Base-by-base conservation (phyloP, 805 yeast genomes). In the Zygosaccharomyces lentus region DNA sequence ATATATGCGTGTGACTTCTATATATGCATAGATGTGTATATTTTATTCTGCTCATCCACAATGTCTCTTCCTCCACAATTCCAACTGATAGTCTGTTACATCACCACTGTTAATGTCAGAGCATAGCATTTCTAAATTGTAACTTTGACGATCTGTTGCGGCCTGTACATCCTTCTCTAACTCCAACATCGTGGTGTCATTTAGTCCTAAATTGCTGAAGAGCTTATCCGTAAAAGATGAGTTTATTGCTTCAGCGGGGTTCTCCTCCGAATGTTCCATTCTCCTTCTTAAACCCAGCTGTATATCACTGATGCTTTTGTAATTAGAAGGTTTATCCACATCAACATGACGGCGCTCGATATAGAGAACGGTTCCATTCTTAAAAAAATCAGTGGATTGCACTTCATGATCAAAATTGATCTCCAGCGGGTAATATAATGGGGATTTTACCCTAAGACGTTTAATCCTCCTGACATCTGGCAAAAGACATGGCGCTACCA, bases 401-500 rank as follows among this genome's bases (percentile, higher is more conserved):
- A 56, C 69, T 9, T 46, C 50, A 2, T 60, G 50, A 42, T 70
- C 58, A 54, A 73, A 72, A 10, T 58, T 52, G n/a, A 72, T 59
- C 1, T 71, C 67, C 40, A 78, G 62, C 2, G 78, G 77, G 54
- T 80, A 82, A 58, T 78, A 79, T 9, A 75, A 76, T 1, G 71
- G 62, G 4, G 76, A 69, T 2, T 62, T 54, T 0, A 82, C 74
- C 34, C 69, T 67, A 2, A 88, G 72, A 6, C 66, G 65, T 7
- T 57, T 47, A 7, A 88, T 79, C 0, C 66, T 65, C 10, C 71
- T 68, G 24, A 84, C 56, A 25, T 76, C 74, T 0, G 96, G 93
- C 34, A 89, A 59, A 36, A 87, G 65, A 50, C 85, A 78, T 0
- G 97, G 97, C 0, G 93, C 69, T 6, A 59, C 45, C 5, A 72